phyloP scores from a whole-genome alignment of 257 asterid genomes.

The Nyctanthes arbortristis region DNA sequence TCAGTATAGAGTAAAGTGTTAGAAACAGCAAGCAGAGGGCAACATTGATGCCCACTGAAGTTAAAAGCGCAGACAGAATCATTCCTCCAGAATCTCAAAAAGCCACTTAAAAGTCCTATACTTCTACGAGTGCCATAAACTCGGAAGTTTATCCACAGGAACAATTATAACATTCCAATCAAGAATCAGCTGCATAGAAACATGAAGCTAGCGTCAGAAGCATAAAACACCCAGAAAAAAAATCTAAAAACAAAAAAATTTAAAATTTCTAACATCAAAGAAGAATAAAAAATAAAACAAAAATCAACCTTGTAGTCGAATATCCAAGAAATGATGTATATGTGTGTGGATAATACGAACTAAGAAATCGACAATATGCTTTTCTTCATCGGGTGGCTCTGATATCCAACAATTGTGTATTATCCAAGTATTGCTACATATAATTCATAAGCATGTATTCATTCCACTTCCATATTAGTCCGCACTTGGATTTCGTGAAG shows the following conservation, averaged over 20 bases:
- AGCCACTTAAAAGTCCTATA: background rate
- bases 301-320: background rate
- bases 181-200: slow-evolving; percentile 23
- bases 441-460: slow-evolving; percentile 3
- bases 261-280: slow-evolving; percentile 13
- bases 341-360: too few relatives aligned
- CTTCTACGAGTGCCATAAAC: slow-evolving; percentile 16
- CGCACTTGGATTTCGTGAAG: slow-evolving; percentile 14
- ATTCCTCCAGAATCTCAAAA: slow-evolving; percentile 44
- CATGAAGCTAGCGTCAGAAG: slow-evolving; percentile 7
- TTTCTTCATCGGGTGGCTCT: slow-evolving; percentile 16
- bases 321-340: background rate
- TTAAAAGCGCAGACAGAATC: slow-evolving; percentile 91
- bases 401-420: background rate
- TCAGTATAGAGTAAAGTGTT: slow-evolving; percentile 61
- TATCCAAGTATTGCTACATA: background rate
- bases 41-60: slow-evolving; percentile 85
- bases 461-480: slow-evolving; percentile 6
- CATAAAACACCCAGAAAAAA: background rate
- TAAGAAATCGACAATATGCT: slow-evolving; percentile 8
- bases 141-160: slow-evolving; percentile 17
- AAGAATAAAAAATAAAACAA: background rate
- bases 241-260: background rate
- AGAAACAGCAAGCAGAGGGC: slow-evolving; percentile 61
- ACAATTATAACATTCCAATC: background rate